Evolutionary conservation across 148 eudicot species (phyloP).

Genomic region (Diospyros lotus): DNA sequence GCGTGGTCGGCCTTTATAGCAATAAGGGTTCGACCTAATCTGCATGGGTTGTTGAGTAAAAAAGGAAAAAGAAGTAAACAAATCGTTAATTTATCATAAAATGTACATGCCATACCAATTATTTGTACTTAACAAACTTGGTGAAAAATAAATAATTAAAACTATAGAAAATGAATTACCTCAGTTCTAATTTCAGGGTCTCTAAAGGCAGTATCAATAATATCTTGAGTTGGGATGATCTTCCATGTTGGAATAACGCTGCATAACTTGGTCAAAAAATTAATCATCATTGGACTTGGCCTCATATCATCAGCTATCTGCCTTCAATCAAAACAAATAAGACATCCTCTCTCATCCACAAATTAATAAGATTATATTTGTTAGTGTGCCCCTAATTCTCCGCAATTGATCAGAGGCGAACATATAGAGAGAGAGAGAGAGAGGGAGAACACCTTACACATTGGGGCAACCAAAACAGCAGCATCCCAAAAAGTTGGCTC

Average conservation of each 20-base stretch:
- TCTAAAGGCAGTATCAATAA: constrained; percentile 67
- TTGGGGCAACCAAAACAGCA: constrained; percentile 83
- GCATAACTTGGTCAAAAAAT: constrained; percentile 38
- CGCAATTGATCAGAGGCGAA: neutral
- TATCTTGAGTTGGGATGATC: constrained; percentile 66
- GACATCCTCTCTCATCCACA: too few species aligned
- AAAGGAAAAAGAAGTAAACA: neutral
- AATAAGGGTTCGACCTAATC: constrained; percentile 67
- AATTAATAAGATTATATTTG: too few species aligned
- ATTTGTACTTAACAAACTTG: neutral
- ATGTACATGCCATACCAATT: neutral
- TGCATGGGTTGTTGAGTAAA: constrained; percentile 17
- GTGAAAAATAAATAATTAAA: neutral
- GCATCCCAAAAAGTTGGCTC: constrained; percentile 86
- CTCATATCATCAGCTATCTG: constrained; percentile 71
- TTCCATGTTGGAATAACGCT: constrained; percentile 68
- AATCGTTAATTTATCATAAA: too few species aligned
- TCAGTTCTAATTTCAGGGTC: constrained; percentile 53
- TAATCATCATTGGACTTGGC: constrained; percentile 51
- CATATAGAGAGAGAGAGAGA: neutral
- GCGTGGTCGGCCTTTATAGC: constrained; percentile 80
- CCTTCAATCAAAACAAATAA: neutral
- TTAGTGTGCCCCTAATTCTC: too few species aligned
- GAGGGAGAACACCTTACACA: constrained; percentile 62
- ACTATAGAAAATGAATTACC: constrained; percentile 23